phyloP scores from a whole-genome alignment of 768 basidiomycete genomes.

The Candolleomyces efflorescens region DNA sequence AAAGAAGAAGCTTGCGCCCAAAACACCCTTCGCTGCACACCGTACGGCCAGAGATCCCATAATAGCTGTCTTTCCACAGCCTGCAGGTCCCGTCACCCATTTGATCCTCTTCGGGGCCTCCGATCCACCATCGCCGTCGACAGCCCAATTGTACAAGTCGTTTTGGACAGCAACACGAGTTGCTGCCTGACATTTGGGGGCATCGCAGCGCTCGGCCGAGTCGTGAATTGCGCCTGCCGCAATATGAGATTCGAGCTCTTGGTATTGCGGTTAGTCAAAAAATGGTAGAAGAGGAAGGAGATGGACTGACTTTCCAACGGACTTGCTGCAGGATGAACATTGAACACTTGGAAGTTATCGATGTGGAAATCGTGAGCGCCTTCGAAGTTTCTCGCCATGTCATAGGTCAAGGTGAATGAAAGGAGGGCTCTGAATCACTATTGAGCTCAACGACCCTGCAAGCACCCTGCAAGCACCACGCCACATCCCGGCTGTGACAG shows the following conservation, averaged over 20 bases:
- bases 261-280: no score
- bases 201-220: not conserved
- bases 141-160: not conserved
- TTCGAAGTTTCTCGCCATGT: no score
- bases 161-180: not conserved
- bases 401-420: no score
- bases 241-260: not conserved
- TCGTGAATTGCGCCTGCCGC: not conserved
- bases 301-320: no score
- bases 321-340: no score
- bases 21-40: not conserved
- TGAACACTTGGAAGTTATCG: no score
- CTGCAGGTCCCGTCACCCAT: not conserved
- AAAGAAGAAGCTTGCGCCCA: not conserved
- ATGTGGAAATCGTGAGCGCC: no score
- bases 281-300: no score
- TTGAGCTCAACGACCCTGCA: no score
- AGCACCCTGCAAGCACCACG: no score
- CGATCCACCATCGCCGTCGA: not conserved
- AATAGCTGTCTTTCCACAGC: not conserved
- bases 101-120: not conserved
- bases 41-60: not conserved
- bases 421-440: no score
- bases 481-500: no score
- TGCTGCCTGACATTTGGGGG: not conserved